Evolutionary conservation across 2,329 filamentous ascomycete species (phyloP), one percentile per base, ranked within the genome.

Genomic region (Trichophaea hybrida): DNA sequence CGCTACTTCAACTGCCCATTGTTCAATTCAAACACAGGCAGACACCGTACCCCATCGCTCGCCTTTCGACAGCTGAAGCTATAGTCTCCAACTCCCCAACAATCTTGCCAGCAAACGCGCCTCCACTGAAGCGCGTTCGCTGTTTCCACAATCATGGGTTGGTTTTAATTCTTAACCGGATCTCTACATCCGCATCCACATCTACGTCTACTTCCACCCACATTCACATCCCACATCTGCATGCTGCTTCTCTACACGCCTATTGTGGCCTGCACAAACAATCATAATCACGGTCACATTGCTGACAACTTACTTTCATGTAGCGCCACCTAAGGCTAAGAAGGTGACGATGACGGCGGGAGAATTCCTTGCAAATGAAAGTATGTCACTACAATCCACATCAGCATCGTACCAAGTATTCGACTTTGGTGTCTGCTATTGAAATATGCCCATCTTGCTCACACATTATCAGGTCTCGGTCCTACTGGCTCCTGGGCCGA

Each of bases 341-440:
- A 98, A 94, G 80, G 91, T 98, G 86, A n/a, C n/a, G n/a, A n/a
- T n/a, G n/a, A n/a, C 88, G 87, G 78, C 84, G 73, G 88, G 88
- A 79, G 87, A 88, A 76, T 98, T 98, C 81, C 81, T 98, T 79
- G 80, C 80, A 72, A 88, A 96, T 75, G 81, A 88, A 75, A 84
- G 91, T 96, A 80, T 75, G 88, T 49, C 10, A 4, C 44, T 49
- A 24, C 38, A 10, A 10, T 43, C 10, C 38, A 43, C 10, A 10
- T 43, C 2, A 10, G 10, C 10, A 43, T 17, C 24, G 13, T 17
- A 49, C 44, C 17, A 8, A 49, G 17, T 24, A 43, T 15, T 43
- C 38, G 38, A 15, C 38, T 10, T 15, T 10, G 38, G 38, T 43
- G 10, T 10, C n/a, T 43, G 38, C 10, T 17, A 4, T 12, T 8